phyloP scores from a whole-genome alignment of 2,329 filamentous ascomycete genomes.

The Nannizzia gypsea region DNA sequence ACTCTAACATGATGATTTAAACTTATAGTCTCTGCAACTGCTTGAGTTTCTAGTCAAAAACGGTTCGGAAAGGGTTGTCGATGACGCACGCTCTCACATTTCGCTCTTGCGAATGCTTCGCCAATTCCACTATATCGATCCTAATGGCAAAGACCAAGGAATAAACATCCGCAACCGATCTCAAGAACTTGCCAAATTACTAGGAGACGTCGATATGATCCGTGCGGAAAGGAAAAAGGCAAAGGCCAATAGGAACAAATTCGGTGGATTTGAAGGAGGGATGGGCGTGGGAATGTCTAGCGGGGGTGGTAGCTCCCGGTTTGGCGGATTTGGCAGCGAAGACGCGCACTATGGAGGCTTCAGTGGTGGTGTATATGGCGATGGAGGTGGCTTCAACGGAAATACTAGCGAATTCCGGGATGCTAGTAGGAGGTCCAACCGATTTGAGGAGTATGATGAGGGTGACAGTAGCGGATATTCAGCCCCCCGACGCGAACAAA shows the following conservation, averaged over 20 bases:
- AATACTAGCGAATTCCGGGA: slow-evolving; percentile 61
- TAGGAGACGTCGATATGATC: slow-evolving; percentile 55
- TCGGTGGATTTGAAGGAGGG: slow-evolving; percentile 84
- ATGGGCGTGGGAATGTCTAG: slow-evolving; percentile 42
- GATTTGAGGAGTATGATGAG: slow-evolving; percentile 96
- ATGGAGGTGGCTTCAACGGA: slow-evolving; percentile 85
- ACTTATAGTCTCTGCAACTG: slow-evolving; percentile 59
- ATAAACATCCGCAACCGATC: slow-evolving; percentile 94
- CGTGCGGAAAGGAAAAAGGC: slow-evolving; percentile 71
- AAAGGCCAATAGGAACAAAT: slow-evolving; percentile 80
- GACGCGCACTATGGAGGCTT: slow-evolving; percentile 52
- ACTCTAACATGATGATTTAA: background rate
- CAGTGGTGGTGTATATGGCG: slow-evolving; percentile 74
- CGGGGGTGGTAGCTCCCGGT: slow-evolving; percentile 51
- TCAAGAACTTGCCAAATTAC: slow-evolving; percentile 88
- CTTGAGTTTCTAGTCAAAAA: slow-evolving; percentile 77
- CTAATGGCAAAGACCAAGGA: slow-evolving; percentile 95
- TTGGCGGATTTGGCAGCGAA: slow-evolving; percentile 87
- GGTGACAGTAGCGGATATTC: slow-evolving; percentile 56
- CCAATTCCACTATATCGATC: slow-evolving; percentile 93
- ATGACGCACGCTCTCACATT: slow-evolving; percentile 89
- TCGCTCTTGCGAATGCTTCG: slow-evolving; percentile 95
- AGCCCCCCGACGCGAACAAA: slow-evolving; percentile 33
- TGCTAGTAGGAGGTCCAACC: slow-evolving; percentile 50
- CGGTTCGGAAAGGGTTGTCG: slow-evolving; percentile 91